Base-by-base conservation (phyloP, 257 asterid genomes). In the Thymus mandschuricus region DNA sequence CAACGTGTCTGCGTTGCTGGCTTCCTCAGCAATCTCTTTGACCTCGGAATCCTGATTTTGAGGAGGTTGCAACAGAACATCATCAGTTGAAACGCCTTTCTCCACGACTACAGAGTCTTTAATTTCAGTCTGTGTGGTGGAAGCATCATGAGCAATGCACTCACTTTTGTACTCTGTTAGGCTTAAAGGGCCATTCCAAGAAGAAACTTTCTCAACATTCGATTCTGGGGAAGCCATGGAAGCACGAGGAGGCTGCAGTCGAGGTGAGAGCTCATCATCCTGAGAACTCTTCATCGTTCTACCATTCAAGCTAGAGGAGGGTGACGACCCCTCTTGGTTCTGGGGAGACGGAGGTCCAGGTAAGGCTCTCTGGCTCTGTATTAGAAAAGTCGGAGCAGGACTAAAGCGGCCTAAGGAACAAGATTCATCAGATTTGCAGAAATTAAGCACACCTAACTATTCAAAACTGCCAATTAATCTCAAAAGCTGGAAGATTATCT, bases 71-170 rank as follows among this genome's bases (percentile, higher is more conserved):
- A 68, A 35, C 57, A 73, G 52, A 7, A 78, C 86, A 21, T 89
- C 98, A 68, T 91, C 95, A 30, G 96, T 90, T 3, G 91, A 86
- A 66, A 89, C 87, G 48, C 92, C 96, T 77, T 85, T 73, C 73
- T 51, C 78, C 56, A 64, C 54, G 38, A 71, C 76, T 70, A 63
- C 74, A 60, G 73, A 56, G 46, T 73, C 76, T 44, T 76, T 82
- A 61, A 85, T 92, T 54, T 93, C 97, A 0, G 98, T 93, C 80
- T 93, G 98, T 51, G 97, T 93, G 11, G 97, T 93, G 11, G 96
- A 83, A 60, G 97, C 98, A 81, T 93, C 98, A 81, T 93, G 89
- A 58, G 97, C 85, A 28, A 81, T 84, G 13, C 95, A 81, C n/a
- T 83, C 87, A 27, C 48, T 80, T 67, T 88, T 88, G 81, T 82